Percentiles rank a stretch among this genome's conserved stretches.
phyloP scores from a whole-genome alignment of 805 yeast genomes.

The Barnettozyma siamensis region DNA sequence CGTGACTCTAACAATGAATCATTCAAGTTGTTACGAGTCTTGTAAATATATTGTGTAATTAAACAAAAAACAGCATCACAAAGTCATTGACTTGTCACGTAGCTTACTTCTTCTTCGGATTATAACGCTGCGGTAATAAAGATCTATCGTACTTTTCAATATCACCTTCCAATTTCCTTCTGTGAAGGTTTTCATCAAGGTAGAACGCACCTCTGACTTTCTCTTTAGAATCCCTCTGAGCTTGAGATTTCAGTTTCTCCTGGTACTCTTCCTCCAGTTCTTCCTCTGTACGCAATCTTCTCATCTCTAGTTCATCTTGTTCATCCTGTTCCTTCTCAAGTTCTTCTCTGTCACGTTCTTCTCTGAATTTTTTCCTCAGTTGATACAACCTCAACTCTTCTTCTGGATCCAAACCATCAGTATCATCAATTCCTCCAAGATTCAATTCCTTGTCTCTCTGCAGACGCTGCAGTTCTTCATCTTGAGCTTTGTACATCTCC shows the following conservation, averaged over 20 bases:
- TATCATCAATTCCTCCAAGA: slow-evolving; percentile 43
- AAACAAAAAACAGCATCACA: too few relatives aligned
- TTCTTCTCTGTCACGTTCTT: slow-evolving; percentile 17
- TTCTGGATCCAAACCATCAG: slow-evolving; percentile 52
- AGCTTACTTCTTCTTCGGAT: not conserved
- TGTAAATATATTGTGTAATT: slow-evolving; percentile 6
- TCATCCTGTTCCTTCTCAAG: slow-evolving; percentile 22
- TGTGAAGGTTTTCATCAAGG: slow-evolving; percentile 12
- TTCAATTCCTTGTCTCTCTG: slow-evolving; percentile 22
- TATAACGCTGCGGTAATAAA: slow-evolving; percentile 11
- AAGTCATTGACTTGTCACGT: too few relatives aligned
- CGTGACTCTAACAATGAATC: slow-evolving; percentile 17
- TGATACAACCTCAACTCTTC: slow-evolving; percentile 52
- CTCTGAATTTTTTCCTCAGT: slow-evolving; percentile 47
- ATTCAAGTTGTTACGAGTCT: slow-evolving; percentile 17
- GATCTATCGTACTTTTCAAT: slow-evolving; percentile 14
- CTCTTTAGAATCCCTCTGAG: not conserved
- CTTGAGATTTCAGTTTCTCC: slow-evolving; percentile 9
- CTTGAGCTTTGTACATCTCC: slow-evolving; percentile 23
- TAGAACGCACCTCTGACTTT: slow-evolving; percentile 19
- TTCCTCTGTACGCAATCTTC: slow-evolving; percentile 20
- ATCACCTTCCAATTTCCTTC: slow-evolving; percentile 8
- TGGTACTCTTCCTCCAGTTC: slow-evolving; percentile 17
- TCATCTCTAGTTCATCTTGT: slow-evolving; percentile 21
- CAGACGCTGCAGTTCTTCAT: slow-evolving; percentile 15